Percentiles rank a stretch among this genome's conserved stretches.
These are phyloP conservation scores for Melanopsichium pennsylvanicum DNA, from an alignment of 1,284 basidiomycete genomes.

Conservation along the genomic window DNA sequence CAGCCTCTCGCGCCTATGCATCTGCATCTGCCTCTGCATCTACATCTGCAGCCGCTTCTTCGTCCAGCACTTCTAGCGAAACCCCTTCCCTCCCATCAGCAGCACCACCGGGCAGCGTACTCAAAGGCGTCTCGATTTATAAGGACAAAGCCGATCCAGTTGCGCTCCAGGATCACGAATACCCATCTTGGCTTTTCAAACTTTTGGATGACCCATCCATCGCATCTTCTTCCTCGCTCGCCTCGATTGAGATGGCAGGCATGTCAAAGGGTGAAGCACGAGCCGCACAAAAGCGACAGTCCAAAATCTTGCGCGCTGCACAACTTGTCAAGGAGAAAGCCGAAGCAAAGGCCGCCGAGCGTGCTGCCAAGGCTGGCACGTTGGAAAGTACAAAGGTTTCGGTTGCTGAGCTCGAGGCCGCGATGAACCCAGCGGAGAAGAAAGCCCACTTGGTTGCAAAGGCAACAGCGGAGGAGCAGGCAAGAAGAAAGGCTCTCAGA, in stretches of 20 bases:
- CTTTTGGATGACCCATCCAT: slow-evolving; percentile 69
- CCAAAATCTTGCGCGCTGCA: slow-evolving; percentile 50
- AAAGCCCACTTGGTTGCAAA: slow-evolving; percentile 5
- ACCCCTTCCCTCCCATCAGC: slow-evolving; percentile 46
- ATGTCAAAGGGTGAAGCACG: slow-evolving; percentile 62
- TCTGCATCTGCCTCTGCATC: slow-evolving; percentile 24
- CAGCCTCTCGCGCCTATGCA: slow-evolving; percentile 19
- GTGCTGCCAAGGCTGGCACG: slow-evolving; percentile 11
- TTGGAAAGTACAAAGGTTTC: not conserved
- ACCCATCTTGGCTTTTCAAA: slow-evolving; percentile 89
- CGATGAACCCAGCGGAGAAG: slow-evolving; percentile 5
- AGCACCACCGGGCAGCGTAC: slow-evolving; percentile 73
- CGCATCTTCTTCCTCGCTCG: slow-evolving; percentile 43
- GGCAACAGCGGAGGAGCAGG: slow-evolving; percentile 35
- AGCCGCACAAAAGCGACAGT: slow-evolving; percentile 55
- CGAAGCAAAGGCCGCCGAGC: slow-evolving; percentile 42
- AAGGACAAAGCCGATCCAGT: slow-evolving; percentile 83
- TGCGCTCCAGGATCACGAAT: slow-evolving; percentile 81
- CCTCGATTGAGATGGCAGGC: slow-evolving; percentile 54
- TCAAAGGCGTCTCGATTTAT: slow-evolving; percentile 80
- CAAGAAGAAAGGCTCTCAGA: slow-evolving; percentile 40
- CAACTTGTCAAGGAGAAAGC: slow-evolving; percentile 48
- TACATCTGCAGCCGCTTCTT: slow-evolving; percentile 2
- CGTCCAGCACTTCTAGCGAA: slow-evolving; percentile 12
- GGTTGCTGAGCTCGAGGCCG: not conserved